Conservation (phyloP, 192 early-diverging fungal genomes). For the Coemansia furcata region DNA sequence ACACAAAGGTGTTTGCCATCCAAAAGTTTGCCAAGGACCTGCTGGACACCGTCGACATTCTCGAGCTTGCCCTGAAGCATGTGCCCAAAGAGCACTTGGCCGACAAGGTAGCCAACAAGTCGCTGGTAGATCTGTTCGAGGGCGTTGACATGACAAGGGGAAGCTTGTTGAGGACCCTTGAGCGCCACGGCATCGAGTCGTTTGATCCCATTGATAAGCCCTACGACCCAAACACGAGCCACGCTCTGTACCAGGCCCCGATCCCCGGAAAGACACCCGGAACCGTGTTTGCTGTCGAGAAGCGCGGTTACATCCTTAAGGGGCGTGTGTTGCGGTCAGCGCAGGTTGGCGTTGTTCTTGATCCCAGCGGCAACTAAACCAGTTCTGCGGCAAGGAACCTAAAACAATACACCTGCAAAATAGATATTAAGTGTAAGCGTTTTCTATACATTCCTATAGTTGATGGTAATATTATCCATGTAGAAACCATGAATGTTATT, state of each 20-base stretch:
- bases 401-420: slow-evolving; percentile 14
- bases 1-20: slow-evolving; percentile 83
- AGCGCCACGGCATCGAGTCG: slow-evolving; percentile 81
- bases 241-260: slow-evolving; percentile 93
- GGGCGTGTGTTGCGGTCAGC: slow-evolving; percentile 91
- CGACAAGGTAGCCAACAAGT: slow-evolving; percentile 54
- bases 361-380: slow-evolving; percentile 48
- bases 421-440: not conserved
- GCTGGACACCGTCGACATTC: slow-evolving; percentile 86
- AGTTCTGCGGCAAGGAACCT: not conserved
- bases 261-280: slow-evolving; percentile 87
- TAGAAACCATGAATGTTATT: too few relatives aligned
- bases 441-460: not conserved
- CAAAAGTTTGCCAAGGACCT: slow-evolving; percentile 99
- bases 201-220: slow-evolving; percentile 80
- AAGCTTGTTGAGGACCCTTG: slow-evolving; percentile 83
- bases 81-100: slow-evolving; percentile 71
- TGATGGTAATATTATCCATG: too few relatives aligned
- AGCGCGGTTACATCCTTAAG: slow-evolving; percentile 91
- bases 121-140: slow-evolving; percentile 75
- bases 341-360: slow-evolving; percentile 91
- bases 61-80: slow-evolving; percentile 83
- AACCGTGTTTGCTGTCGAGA: slow-evolving; percentile 84
- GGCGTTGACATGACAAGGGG: slow-evolving; percentile 88
- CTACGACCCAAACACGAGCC: slow-evolving; percentile 93